These are phyloP conservation scores for Meripilus lineatus DNA, from an alignment of 1,284 basidiomycete genomes.

Conservation along the genomic window DNA sequence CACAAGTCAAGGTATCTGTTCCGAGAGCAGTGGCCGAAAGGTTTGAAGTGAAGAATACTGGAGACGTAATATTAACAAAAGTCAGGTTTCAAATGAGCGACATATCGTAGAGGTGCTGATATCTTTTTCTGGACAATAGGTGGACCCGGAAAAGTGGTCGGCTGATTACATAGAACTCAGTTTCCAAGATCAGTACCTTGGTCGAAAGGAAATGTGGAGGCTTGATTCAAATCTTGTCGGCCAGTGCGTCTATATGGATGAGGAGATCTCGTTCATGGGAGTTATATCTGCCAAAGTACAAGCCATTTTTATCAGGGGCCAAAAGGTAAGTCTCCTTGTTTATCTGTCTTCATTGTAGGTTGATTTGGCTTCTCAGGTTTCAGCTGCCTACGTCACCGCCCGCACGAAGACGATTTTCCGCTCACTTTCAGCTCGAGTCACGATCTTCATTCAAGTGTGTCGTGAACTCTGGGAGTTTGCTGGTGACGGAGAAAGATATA, in stretches of 20 bases:
- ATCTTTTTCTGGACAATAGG: no score
- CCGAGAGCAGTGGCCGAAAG: slow-evolving; percentile 65
- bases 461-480: slow-evolving; percentile 97
- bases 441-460: slow-evolving; percentile 94
- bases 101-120: no score
- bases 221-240: slow-evolving; percentile 73
- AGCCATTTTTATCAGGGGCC: slow-evolving; percentile 64
- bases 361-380: slow-evolving; percentile 42
- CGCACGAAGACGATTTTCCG: slow-evolving; percentile 88
- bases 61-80: slow-evolving; percentile 67
- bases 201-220: slow-evolving; percentile 92
- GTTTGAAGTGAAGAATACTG: slow-evolving; percentile 66
- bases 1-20: slow-evolving; percentile 55
- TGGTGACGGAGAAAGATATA: slow-evolving; percentile 93
- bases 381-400: slow-evolving; percentile 78
- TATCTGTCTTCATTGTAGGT: slow-evolving; percentile 4
- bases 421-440: slow-evolving; percentile 87
- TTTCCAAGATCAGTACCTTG: slow-evolving; percentile 90
- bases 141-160: slow-evolving; percentile 56
- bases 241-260: slow-evolving; percentile 67
- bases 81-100: no score
- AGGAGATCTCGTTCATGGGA: slow-evolving; percentile 75
- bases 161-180: slow-evolving; percentile 86
- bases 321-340: slow-evolving; percentile 43
- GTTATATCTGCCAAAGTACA: slow-evolving; percentile 78